Conservation (phyloP, 306 rosid species). For the Sphenostylis stenocarpa region DNA sequence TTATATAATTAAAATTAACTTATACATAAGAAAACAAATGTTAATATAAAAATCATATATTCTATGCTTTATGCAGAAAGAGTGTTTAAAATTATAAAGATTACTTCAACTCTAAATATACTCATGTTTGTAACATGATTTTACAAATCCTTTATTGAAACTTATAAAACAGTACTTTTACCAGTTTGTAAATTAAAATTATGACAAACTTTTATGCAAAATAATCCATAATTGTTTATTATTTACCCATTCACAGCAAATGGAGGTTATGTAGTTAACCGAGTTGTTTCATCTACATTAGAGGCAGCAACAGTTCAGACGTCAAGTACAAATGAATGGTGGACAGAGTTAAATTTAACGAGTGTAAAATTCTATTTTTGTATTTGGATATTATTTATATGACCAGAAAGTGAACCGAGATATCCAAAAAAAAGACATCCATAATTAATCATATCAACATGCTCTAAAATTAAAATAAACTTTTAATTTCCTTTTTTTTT, state of each 20-base stretch:
- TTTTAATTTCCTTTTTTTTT: conserved; percentile 47
- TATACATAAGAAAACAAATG: too few relatives aligned
- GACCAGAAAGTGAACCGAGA: not conserved
- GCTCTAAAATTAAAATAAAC: conserved; percentile 40
- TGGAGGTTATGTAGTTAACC: not conserved
- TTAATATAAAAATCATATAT: too few relatives aligned
- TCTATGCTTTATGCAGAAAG: too few relatives aligned
- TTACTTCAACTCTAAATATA: not conserved
- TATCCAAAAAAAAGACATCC: not conserved
- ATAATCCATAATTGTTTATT: not conserved
- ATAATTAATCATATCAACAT: conserved; percentile 30
- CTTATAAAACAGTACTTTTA: not conserved
- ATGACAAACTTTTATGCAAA: not conserved
- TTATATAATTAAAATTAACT: too few relatives aligned
- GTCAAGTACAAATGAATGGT: not conserved
- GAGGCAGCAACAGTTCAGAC: not conserved
- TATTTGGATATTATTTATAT: conserved; percentile 17
- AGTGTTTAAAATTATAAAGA: not conserved
- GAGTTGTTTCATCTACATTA: not conserved
- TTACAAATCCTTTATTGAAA: not conserved
- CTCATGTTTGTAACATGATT: not conserved
- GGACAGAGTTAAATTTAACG: not conserved
- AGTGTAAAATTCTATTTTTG: not conserved
- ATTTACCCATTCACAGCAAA: not conserved
- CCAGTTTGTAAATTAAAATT: not conserved